phyloP scores from a whole-genome alignment of 805 yeast species.

The Kuraishia hungarica region DNA sequence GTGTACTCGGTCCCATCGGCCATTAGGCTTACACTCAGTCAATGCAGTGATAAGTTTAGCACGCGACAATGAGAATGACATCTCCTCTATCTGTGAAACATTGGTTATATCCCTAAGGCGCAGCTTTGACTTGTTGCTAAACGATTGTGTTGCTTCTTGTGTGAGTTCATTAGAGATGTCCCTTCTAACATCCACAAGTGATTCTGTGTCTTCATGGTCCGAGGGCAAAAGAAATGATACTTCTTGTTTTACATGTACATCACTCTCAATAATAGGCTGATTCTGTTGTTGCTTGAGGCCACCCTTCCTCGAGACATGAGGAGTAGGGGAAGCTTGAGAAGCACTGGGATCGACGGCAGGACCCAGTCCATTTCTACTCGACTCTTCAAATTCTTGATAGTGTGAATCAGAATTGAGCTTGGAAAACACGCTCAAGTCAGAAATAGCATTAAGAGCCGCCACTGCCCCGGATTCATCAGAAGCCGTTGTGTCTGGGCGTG shows the following conservation, averaged over 20 bases:
- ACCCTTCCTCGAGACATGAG: not conserved
- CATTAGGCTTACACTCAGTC: constrained; percentile 30
- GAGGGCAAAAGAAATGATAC: constrained; percentile 14
- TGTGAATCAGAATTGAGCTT: not conserved
- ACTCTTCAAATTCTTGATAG: not conserved
- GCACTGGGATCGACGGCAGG: not conserved
- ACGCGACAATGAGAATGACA: constrained; percentile 41
- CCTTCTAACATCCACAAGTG: not conserved
- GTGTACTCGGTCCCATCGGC: constrained; percentile 32
- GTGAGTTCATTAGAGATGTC: not conserved
- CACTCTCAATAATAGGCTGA: not conserved
- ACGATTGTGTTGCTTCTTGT: not conserved
- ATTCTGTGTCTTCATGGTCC: constrained; percentile 1
- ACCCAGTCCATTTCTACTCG: not conserved
- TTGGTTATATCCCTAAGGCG: constrained; percentile 20
- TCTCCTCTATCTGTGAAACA: constrained; percentile 27
- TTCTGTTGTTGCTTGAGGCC: not conserved
- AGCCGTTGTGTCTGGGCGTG: not conserved
- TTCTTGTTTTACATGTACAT: constrained; percentile 5
- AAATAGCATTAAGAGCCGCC: constrained; percentile 13
- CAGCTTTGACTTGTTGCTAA: constrained; percentile 3
- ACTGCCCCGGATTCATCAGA: constrained; percentile 6
- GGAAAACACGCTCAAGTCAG: constrained; percentile 8
- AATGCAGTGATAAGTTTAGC: constrained; percentile 34
- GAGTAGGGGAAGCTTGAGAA: not conserved